Conservation (phyloP, 768 basidiomycete genomes). For the Fomitopsis serialis region DNA sequence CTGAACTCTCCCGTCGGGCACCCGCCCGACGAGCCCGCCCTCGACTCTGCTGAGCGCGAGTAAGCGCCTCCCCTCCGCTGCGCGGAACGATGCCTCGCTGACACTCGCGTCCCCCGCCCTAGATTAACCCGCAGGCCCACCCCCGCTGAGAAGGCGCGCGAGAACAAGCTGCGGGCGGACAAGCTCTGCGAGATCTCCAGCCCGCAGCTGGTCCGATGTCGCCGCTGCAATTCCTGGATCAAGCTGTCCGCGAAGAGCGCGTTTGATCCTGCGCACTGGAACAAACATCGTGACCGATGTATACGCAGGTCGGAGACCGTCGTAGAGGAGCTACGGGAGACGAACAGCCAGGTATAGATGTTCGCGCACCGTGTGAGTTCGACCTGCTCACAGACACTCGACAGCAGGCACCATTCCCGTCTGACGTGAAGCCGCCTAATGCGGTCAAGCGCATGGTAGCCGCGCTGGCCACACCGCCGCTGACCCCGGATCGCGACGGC, state of each 20-base stretch:
- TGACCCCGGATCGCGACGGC: conserved; percentile 1
- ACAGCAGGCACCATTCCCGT: background rate
- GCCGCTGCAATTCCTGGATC: conserved; percentile 49
- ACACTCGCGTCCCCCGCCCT: background rate
- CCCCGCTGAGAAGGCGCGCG: conserved; percentile 1
- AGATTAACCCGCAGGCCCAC: background rate
- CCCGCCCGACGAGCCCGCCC: background rate
- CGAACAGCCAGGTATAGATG: conserved; percentile 5
- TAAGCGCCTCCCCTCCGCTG: background rate
- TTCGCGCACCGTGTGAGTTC: background rate
- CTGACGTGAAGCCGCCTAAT: conserved; percentile 3
- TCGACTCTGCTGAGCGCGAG: background rate
- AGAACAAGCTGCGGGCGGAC: background rate
- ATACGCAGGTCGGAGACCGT: conserved; percentile 36
- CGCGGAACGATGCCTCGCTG: background rate
- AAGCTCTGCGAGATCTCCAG: background rate
- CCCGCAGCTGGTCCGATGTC: conserved; percentile 30
- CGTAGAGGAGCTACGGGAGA: conserved; percentile 7
- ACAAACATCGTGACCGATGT: conserved; percentile 57
- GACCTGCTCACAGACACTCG: conserved; percentile 2
- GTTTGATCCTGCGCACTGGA: conserved; percentile 66
- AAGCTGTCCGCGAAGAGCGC: conserved; percentile 64
- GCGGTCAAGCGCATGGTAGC: background rate
- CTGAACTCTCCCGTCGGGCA: background rate
- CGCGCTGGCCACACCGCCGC: conserved; percentile 1